A percentile compares a stretch with the other conserved stretches of the same genome.
Conservation (phyloP, 1,284 basidiomycete species). For the Ceratobasidium sp. region DNA sequence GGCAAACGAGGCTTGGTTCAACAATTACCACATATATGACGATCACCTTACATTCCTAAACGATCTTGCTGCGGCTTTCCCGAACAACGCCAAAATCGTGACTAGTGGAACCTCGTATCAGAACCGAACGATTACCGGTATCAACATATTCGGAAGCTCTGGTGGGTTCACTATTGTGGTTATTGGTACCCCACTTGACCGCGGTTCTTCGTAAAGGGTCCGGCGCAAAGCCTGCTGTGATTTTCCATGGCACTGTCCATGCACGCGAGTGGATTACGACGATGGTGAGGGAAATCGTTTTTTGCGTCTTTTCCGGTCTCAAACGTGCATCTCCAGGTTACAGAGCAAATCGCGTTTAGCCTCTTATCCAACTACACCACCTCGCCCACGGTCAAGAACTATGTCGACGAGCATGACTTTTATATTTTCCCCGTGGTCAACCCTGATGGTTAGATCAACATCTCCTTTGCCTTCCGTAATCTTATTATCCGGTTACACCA, state of each 20-base stretch:
- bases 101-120: constrained; percentile 33
- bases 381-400: constrained; percentile 44
- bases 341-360: constrained; percentile 43
- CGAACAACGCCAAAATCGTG: constrained; percentile 42
- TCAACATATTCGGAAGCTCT: constrained; percentile 46
- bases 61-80: constrained; percentile 14
- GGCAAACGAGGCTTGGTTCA: constrained; percentile 37
- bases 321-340: constrained; percentile 2
- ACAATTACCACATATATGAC: constrained; percentile 23
- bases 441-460: constrained; percentile 26
- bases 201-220: too few species aligned
- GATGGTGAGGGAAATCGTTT: constrained; percentile 14
- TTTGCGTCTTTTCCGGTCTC: too few species aligned
- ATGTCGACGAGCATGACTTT: constrained; percentile 46
- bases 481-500: background rate
- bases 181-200: too few species aligned
- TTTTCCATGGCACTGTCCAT: constrained; percentile 45
- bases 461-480: too few species aligned
- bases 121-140: constrained; percentile 40
- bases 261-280: constrained; percentile 46
- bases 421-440: constrained; percentile 47
- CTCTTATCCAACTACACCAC: constrained; percentile 44
- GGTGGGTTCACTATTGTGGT: too few species aligned
- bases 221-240: constrained; percentile 42
- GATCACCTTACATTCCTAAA: constrained; percentile 31